These are phyloP conservation scores for Citrus inodora DNA, from an alignment of 345 rosid species.

Conservation along the genomic window DNA sequence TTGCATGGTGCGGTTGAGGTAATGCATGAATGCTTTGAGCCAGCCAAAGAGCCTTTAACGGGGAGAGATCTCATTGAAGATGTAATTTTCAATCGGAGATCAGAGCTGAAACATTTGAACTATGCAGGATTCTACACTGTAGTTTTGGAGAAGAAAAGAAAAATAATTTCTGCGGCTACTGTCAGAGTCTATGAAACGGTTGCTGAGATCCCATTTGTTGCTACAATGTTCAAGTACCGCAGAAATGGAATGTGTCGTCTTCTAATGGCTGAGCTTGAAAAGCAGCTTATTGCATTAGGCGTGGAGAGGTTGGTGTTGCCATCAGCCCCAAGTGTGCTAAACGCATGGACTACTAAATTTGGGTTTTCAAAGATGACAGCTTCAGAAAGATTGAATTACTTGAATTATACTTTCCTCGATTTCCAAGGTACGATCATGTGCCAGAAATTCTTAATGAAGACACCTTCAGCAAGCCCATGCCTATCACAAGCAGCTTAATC, in stretches of 20 bases:
- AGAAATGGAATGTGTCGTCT: constrained; percentile 49
- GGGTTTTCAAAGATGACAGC: constrained; percentile 40
- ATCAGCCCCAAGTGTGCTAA: constrained; percentile 33
- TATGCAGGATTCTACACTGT: constrained; percentile 65
- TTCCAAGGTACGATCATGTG: constrained; percentile 51
- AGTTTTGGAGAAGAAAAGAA: constrained; percentile 46
- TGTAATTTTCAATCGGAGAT: constrained; percentile 43
- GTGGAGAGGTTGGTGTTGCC: constrained; percentile 50
- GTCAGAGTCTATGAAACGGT: constrained; percentile 54
- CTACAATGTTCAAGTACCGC: constrained; percentile 39
- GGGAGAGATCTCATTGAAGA: constrained; percentile 64
- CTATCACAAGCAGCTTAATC: background rate
- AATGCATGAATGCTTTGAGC: constrained; percentile 75
- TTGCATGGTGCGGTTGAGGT: constrained; percentile 46
- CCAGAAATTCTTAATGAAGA: constrained; percentile 32
- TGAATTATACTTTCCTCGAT: constrained; percentile 34
- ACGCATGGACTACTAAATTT: constrained; percentile 51
- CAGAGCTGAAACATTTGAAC: constrained; percentile 32
- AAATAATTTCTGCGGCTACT: constrained; percentile 50
- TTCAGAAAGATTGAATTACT: constrained; percentile 29
- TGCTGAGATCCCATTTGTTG: constrained; percentile 62
- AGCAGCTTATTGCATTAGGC: constrained; percentile 47
- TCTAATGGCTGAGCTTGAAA: constrained; percentile 45
- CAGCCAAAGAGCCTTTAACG: constrained; percentile 39
- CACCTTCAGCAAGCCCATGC: background rate